Evolutionary conservation across 176 grass and related monocot species (phyloP).

Genomic region (Aegilops sharonensis): DNA sequence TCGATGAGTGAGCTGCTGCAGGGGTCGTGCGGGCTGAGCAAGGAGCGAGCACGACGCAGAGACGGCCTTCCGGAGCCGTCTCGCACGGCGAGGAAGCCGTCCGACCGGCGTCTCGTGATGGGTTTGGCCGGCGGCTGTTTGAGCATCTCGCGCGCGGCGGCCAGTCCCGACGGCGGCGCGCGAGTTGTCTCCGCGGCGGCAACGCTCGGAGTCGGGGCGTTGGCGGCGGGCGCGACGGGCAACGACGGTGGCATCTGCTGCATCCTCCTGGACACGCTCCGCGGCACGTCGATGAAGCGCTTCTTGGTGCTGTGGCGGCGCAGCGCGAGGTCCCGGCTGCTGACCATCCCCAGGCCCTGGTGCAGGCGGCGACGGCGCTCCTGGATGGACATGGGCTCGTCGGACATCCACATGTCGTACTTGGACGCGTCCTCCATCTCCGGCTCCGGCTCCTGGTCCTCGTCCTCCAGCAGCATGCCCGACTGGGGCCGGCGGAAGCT

Average conservation of each 20-base stretch:
- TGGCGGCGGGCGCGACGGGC: background rate
- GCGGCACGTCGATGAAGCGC: constrained; percentile 23
- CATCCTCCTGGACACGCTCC: background rate
- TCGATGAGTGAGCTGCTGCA: background rate
- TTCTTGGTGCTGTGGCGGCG: constrained; percentile 54
- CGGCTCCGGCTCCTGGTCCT: constrained; percentile 26
- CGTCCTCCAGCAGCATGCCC: constrained; percentile 32
- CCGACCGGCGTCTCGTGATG: constrained; percentile 39
- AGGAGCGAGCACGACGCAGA: constrained; percentile 31
- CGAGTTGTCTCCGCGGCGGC: background rate
- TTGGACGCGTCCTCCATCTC: constrained; percentile 44
- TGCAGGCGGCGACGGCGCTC: constrained; percentile 82
- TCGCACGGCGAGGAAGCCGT: constrained; percentile 29
- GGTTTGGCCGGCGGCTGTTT: background rate
- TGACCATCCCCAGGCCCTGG: constrained; percentile 76
- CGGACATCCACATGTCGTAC: constrained; percentile 85
- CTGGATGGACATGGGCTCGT: constrained; percentile 72
- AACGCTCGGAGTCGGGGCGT: background rate
- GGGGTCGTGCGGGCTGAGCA: constrained; percentile 18
- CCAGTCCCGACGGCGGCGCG: background rate
- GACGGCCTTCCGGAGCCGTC: background rate
- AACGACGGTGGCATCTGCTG: background rate
- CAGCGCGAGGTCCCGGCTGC: constrained; percentile 47
- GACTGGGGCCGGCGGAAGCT: constrained; percentile 52
- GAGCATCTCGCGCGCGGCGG: background rate